These are phyloP conservation scores for Fusarium gaditjirri DNA, from an alignment of 2,329 filamentous ascomycete species.

Conservation along the genomic window DNA sequence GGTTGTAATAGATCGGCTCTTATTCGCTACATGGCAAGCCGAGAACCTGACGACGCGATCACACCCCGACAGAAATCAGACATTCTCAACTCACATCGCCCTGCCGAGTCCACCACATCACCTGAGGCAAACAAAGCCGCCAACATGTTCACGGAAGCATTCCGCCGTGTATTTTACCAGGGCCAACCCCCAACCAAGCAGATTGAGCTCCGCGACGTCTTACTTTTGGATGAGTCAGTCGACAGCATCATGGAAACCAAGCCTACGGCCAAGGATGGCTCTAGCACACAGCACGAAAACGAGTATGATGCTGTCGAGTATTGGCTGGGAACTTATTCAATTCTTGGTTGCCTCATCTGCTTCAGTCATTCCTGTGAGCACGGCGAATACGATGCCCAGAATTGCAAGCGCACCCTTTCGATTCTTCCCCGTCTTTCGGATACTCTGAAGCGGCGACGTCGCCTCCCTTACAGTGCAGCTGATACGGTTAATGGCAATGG, in stretches of 20 bases:
- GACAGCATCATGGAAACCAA: conserved; percentile 66
- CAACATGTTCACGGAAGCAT: conserved; percentile 65
- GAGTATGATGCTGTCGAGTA: conserved; percentile 57
- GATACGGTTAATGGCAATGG: conserved; percentile 27
- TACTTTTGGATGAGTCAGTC: conserved; percentile 64
- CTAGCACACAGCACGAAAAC: conserved; percentile 48
- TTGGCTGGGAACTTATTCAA: conserved; percentile 64
- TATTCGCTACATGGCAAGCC: conserved; percentile 64
- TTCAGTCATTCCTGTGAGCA: conserved; percentile 70
- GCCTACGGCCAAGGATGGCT: conserved; percentile 60
- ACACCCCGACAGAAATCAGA: conserved; percentile 66
- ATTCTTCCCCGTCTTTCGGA: conserved; percentile 53
- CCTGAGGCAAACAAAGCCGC: conserved; percentile 57
- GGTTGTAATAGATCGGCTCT: conserved; percentile 63
- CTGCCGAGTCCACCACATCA: conserved; percentile 51
- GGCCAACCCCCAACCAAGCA: conserved; percentile 49
- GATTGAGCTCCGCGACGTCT: conserved; percentile 62
- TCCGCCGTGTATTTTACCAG: conserved; percentile 64
- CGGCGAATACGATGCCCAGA: conserved; percentile 66
- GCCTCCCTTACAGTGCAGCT: conserved; percentile 2
- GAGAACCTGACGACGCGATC: conserved; percentile 58
- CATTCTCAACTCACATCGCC: conserved; percentile 60
- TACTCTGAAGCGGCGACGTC: conserved; percentile 45
- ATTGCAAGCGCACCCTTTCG: conserved; percentile 64
- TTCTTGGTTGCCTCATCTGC: conserved; percentile 68